A percentile compares a stretch with the other conserved stretches of the same genome.
These are phyloP conservation scores for Paramecium bursaria DNA, from an alignment of 73 alveolate genomes.

Conservation along the genomic window DNA sequence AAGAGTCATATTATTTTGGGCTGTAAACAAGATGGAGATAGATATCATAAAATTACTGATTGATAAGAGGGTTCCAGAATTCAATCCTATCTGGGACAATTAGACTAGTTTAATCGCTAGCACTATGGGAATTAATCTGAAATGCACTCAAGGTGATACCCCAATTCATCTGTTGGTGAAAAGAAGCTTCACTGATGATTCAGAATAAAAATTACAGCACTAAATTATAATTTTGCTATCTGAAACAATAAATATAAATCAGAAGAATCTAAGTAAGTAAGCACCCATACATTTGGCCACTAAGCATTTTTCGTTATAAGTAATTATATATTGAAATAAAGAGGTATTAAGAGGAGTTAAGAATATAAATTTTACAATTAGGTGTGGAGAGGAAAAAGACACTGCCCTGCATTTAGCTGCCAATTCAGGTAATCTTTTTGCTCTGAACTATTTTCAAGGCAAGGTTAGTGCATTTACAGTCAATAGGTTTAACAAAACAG, in stretches of 20 bases:
- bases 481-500: slow-evolving; percentile 6
- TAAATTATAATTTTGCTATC: neutral
- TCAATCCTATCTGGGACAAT: too few species aligned
- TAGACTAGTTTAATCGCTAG: too few species aligned
- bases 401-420: slow-evolving; percentile 11
- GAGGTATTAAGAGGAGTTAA: too few species aligned
- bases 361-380: neutral
- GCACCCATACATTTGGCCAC: slow-evolving; percentile 52
- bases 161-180: slow-evolving; percentile 14
- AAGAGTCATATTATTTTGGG: too few species aligned
- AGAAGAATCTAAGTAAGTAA: neutral
- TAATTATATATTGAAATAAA: too few species aligned
- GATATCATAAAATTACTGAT: too few species aligned
- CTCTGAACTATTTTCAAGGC: neutral
- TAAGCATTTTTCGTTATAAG: too few species aligned
- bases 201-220: neutral
- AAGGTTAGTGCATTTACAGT: slow-evolving; percentile 7
- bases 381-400: slow-evolving; percentile 2
- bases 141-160: too few species aligned
- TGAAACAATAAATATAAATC: neutral
- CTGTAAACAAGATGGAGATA: too few species aligned
- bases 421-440: neutral
- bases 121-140: too few species aligned
- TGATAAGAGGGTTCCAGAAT: too few species aligned
- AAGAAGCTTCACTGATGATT: slow-evolving; percentile 1